Evolutionary conservation across 495 filamentous ascomycete genomes (phyloP).

Genomic region (Podospora conica): DNA sequence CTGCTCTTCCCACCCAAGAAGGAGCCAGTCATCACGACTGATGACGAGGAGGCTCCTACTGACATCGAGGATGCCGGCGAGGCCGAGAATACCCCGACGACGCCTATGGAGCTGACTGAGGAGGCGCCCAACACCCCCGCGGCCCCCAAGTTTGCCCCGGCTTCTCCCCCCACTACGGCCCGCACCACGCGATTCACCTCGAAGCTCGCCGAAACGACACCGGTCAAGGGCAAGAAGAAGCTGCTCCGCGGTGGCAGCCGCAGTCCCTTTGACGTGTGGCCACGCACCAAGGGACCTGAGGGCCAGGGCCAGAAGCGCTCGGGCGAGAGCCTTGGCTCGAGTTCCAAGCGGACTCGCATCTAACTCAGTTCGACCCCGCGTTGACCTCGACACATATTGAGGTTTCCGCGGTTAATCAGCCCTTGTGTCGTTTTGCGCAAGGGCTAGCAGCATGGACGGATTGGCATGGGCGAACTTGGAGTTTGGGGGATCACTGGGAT

Average conservation of each 20-base stretch:
- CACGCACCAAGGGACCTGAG: slow-evolving; percentile 48
- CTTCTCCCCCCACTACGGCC: slow-evolving; percentile 50
- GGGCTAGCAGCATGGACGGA: neutral
- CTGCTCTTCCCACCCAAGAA: slow-evolving; percentile 67
- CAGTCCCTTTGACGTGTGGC: slow-evolving; percentile 64
- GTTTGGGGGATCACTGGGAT: neutral
- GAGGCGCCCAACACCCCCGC: slow-evolving; percentile 41
- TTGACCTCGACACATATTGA: neutral
- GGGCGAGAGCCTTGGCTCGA: slow-evolving; percentile 33
- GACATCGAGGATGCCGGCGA: slow-evolving; percentile 49
- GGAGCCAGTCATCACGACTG: slow-evolving; percentile 46
- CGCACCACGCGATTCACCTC: slow-evolving; percentile 45
- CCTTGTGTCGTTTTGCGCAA: neutral
- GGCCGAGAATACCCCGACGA: slow-evolving; percentile 47
- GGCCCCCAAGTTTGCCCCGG: slow-evolving; percentile 46
- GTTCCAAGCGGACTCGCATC: slow-evolving; percentile 33
- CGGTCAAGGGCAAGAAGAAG: slow-evolving; percentile 22
- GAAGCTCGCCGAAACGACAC: slow-evolving; percentile 20
- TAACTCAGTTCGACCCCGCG: slow-evolving; percentile 17
- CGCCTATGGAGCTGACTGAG: slow-evolving; percentile 28
- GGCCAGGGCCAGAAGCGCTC: slow-evolving; percentile 36
- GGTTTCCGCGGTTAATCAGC: neutral
- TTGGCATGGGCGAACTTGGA: neutral
- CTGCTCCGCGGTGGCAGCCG: slow-evolving; percentile 29
- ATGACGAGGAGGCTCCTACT: slow-evolving; percentile 48